A percentile compares a stretch with the other conserved stretches of the same genome.
These are phyloP conservation scores for Aethionema arabicum DNA, from an alignment of 345 rosid species.

Conservation along the genomic window DNA sequence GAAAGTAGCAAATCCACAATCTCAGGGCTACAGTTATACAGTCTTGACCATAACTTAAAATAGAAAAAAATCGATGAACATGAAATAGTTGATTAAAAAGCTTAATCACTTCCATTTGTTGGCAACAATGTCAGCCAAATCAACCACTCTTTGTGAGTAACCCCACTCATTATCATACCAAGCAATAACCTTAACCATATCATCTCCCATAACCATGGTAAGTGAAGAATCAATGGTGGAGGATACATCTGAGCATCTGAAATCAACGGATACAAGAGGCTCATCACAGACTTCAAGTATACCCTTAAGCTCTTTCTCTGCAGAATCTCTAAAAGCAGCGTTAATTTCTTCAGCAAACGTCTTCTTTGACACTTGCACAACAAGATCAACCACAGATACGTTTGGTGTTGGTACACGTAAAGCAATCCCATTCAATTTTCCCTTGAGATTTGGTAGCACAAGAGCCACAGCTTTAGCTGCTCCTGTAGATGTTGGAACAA, in stretches of 20 bases:
- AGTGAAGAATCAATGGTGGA: slow-evolving; percentile 84
- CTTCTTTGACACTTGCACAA: slow-evolving; percentile 88
- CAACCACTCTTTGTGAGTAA: slow-evolving; percentile 96
- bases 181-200: slow-evolving; percentile 96
- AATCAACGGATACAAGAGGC: slow-evolving; percentile 91
- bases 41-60: slow-evolving; percentile 11
- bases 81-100: slow-evolving; percentile 14
- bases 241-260: slow-evolving; percentile 88
- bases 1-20: slow-evolving; percentile 18
- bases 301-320: slow-evolving; percentile 80
- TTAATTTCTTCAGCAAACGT: slow-evolving; percentile 95
- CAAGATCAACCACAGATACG: slow-evolving; percentile 91
- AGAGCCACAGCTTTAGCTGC: slow-evolving; percentile 98
- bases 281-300: slow-evolving; percentile 86
- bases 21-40: slow-evolving; percentile 24
- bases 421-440: slow-evolving; percentile 92
- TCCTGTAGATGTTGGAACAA: slow-evolving; percentile 92
- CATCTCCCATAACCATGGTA: slow-evolving; percentile 99
- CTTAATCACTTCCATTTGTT: slow-evolving; percentile 66
- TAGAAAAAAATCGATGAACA: background rate
- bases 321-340: slow-evolving; percentile 79
- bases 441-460: slow-evolving; percentile 86
- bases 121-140: slow-evolving; percentile 92
- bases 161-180: slow-evolving; percentile 99
- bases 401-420: slow-evolving; percentile 97